Evolutionary conservation across 176 grass and related monocot species (phyloP).

Genomic region (Avena sativa): DNA sequence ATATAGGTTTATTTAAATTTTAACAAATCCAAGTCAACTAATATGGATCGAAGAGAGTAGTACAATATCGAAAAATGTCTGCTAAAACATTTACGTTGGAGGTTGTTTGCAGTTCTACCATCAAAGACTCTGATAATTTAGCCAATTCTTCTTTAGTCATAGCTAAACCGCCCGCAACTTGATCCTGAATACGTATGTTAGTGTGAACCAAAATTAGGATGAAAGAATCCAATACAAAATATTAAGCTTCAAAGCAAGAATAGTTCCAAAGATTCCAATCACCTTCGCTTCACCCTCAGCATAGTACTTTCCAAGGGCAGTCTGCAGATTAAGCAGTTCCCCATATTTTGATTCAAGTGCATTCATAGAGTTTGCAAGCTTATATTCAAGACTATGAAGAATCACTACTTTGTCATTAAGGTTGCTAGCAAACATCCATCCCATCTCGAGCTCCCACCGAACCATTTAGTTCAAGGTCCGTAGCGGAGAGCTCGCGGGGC

Average conservation of each 20-base stretch:
- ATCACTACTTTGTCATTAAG: not conserved
- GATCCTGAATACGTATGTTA: constrained; percentile 61
- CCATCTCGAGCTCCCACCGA: not conserved
- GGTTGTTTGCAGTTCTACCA: constrained; percentile 61
- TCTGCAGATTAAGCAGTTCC: constrained; percentile 58
- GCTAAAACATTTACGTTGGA: constrained; percentile 32
- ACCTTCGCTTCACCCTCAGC: constrained; percentile 98
- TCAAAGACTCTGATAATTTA: constrained; percentile 81
- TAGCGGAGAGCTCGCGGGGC: no score
- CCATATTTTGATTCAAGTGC: no score
- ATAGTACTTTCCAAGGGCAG: constrained; percentile 98
- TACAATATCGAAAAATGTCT: constrained; percentile 2
- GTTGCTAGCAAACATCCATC: constrained; percentile 32
- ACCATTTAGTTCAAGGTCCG: no score
- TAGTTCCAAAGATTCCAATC: constrained; percentile 20
- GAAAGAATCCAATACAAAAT: not conserved
- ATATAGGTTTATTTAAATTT: no score
- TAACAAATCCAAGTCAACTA: no score
- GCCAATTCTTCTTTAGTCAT: constrained; percentile 73
- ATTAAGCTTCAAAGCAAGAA: constrained; percentile 19
- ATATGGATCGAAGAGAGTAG: not conserved
- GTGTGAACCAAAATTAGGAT: constrained; percentile 30
- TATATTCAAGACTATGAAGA: constrained; percentile 66
- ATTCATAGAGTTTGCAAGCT: constrained; percentile 35
- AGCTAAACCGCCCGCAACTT: constrained; percentile 84